Conservation (phyloP, 148 eudicot genomes). For the Vaccinium darrowii region DNA sequence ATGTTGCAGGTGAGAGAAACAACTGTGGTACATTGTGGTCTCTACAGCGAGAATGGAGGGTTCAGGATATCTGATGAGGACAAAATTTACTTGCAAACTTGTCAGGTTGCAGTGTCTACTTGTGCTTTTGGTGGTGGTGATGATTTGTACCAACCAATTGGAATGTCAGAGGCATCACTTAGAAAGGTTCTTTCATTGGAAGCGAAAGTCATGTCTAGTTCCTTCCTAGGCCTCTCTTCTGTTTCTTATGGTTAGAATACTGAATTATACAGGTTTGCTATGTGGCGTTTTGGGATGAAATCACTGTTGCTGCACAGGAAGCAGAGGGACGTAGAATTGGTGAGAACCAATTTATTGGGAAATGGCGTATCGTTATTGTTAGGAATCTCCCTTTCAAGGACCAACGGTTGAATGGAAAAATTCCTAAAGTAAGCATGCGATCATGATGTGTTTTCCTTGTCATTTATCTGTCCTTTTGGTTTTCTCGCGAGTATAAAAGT, state of each 20-base stretch:
- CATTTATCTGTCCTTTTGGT: background rate
- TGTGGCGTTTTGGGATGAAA: conserved; percentile 98
- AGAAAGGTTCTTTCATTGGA: conserved; percentile 48
- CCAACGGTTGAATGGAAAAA: conserved; percentile 93
- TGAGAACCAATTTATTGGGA: conserved; percentile 65
- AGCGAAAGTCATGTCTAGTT: background rate
- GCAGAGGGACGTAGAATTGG: conserved; percentile 57
- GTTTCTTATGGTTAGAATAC: conserved; percentile 18
- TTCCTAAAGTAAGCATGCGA: conserved; percentile 71
- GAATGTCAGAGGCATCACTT: conserved; percentile 80
- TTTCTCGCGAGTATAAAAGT: background rate
- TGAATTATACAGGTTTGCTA: conserved; percentile 71
- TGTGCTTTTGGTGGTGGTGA: conserved; percentile 99
- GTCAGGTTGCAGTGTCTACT: conserved; percentile 90
- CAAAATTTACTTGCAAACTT: conserved; percentile 63
- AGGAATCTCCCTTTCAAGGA: conserved; percentile 81
- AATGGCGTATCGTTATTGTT: conserved; percentile 87
- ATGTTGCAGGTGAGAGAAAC: conserved; percentile 54
- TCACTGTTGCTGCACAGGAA: conserved; percentile 78
- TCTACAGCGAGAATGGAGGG: conserved; percentile 85
- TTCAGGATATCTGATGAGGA: conserved; percentile 79
- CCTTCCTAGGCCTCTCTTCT: background rate
- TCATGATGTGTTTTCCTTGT: conserved; percentile 2
- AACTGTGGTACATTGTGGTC: conserved; percentile 80
- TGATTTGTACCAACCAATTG: conserved; percentile 98